These are phyloP conservation scores for Dichotomocladium elegans DNA, from an alignment of 371 early-diverging fungal species.

Conservation along the genomic window DNA sequence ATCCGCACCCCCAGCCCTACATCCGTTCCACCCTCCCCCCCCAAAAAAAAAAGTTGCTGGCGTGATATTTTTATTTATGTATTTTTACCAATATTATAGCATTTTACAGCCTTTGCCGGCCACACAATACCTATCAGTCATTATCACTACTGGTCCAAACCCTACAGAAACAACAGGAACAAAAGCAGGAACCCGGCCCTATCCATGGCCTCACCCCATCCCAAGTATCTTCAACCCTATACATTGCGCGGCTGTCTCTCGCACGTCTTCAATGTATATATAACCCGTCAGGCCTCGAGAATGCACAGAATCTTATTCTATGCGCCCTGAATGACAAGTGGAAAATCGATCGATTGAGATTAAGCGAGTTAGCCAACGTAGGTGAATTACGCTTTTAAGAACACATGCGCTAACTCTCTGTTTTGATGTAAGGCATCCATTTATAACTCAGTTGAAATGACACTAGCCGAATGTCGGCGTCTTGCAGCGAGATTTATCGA, in stretches of 20 bases:
- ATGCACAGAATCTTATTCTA: conserved; percentile 7
- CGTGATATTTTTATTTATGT: neutral
- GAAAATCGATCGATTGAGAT: conserved; percentile 8
- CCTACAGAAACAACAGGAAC: neutral
- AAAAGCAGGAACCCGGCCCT: neutral
- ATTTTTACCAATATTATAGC: conserved; percentile 7
- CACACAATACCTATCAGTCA: conserved; percentile 18
- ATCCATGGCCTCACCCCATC: conserved; percentile 5
- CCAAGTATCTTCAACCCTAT: conserved; percentile 12
- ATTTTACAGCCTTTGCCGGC: conserved; percentile 20
- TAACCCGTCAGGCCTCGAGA: conserved; percentile 5
- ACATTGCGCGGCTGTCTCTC: conserved; percentile 17
- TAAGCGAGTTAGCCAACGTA: conserved; percentile 21
- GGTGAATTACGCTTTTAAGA: neutral
- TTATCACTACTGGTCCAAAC: neutral
- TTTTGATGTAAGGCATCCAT: neutral
- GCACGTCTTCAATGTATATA: conserved; percentile 30
- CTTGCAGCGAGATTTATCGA: conserved; percentile 9
- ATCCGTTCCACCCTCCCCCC: neutral
- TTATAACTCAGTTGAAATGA: neutral
- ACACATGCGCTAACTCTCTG: neutral
- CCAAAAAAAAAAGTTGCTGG: neutral
- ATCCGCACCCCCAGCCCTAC: neutral
- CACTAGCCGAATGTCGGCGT: neutral
- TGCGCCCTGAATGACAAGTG: conserved; percentile 17